Percentiles rank a stretch among this genome's conserved stretches.
These are phyloP conservation scores for Penicillium brasilianum DNA, from an alignment of 2,329 filamentous ascomycete species.

Conservation along the genomic window DNA sequence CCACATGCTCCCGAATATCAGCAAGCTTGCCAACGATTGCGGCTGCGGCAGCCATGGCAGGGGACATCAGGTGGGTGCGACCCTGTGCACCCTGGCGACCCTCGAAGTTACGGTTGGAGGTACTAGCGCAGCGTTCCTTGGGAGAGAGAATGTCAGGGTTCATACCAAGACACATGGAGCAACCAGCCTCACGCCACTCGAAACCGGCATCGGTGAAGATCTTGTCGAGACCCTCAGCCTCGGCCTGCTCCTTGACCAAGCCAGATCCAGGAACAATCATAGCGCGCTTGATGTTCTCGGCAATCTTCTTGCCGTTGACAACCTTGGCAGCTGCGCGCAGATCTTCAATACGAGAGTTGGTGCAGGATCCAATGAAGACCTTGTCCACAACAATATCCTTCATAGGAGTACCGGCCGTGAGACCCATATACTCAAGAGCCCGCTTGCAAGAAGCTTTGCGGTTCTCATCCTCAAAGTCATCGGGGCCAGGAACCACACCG, in stretches of 20 bases:
- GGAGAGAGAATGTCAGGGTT: conserved; percentile 96
- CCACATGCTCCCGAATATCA: conserved; percentile 81
- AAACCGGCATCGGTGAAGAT: conserved; percentile 92
- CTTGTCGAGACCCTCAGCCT: conserved; percentile 89
- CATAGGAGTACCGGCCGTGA: conserved; percentile 84
- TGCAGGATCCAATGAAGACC: conserved; percentile 97
- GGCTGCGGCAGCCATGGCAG: conserved; percentile 92
- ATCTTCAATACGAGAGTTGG: conserved; percentile 96
- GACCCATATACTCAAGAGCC: conserved; percentile 95
- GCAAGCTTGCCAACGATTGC: conserved; percentile 89
- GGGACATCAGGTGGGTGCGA: conserved; percentile 94
- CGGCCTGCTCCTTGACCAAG: conserved; percentile 88
- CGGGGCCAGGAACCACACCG: conserved; percentile 85
- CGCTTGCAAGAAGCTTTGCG: conserved; percentile 81
- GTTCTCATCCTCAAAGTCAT: conserved; percentile 77
- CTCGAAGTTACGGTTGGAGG: conserved; percentile 97
- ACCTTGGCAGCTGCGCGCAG: conserved; percentile 83
- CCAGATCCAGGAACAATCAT: conserved; percentile 97
- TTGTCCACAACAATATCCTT: conserved; percentile 93
- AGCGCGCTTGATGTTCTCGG: conserved; percentile 85
- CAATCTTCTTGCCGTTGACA: conserved; percentile 85
- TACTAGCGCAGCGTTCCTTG: conserved; percentile 90
- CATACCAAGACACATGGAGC: conserved; percentile 99
- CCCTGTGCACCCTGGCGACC: conserved; percentile 91
- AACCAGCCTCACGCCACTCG: conserved; percentile 97